Evolutionary conservation across 2,329 filamentous ascomycete genomes (phyloP), one percentile per base, ranked within the genome.

Genomic region (Fusarium transvaalense): DNA sequence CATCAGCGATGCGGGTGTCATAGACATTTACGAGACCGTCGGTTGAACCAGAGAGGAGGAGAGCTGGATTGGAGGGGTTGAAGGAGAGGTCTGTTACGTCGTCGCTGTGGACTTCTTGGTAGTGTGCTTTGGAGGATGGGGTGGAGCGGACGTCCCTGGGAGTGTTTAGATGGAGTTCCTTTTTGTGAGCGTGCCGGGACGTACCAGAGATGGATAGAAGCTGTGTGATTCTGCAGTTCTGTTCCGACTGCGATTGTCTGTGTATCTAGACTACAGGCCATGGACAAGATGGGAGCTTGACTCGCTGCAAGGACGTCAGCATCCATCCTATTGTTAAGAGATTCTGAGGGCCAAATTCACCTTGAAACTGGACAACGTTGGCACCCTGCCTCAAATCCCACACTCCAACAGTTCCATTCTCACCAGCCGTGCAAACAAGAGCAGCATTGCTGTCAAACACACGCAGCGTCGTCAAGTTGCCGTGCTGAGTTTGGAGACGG

Each of bases 11-110:
- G 47, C 85, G 84, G 19, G 88, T 91, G 79, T 96, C 90, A 79
- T 91, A 92, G 45, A 95, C 82, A 74, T 92, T 94, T 72, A 95
- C 85, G 2, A 95, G 85, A 9, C 92, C 92, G 78, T 96, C 92
- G 15, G 92, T 95, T 37, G 91, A 93, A 42, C 91, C 91, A 2
- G 91, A 93, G 13, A 95, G 83, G 8, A 95, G 85, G 17, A 92
- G 81, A 43, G 86, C 83, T 1, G 86, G 83, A 48, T 86, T 81
- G 4, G 78, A 81, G 0, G 89, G 89, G 77, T 92, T 89, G 72
- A 89, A 89, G 74, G 73, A 61, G 4, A 82, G 78, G 15, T 89
- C 85, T 34, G 89, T 91, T 47, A 91, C 82, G 76, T 91, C 89
- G 77, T 91, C 89, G 71, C 86, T 89, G 77, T 91, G 89, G 32